Conservation (phyloP, 352 stramenopile genomes). For the Aphanomyces astaci region DNA sequence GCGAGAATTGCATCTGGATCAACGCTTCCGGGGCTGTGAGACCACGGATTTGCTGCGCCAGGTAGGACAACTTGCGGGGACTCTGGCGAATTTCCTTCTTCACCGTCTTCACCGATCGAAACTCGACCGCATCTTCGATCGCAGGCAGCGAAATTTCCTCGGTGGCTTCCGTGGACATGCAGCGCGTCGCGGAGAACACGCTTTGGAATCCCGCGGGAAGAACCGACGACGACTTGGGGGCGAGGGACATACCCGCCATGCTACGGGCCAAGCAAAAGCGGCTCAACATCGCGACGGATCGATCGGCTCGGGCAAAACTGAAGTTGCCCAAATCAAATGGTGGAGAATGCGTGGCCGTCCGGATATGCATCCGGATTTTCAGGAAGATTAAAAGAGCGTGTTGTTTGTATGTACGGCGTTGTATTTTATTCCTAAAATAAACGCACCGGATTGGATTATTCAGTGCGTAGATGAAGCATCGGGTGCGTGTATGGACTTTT, state of each 20-base stretch:
- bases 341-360: conserved; percentile 9
- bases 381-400: not conserved
- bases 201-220: not conserved
- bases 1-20: conserved; percentile 83
- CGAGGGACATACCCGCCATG: conserved; percentile 13
- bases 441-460: too few relatives aligned
- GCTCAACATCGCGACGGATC: conserved; percentile 17
- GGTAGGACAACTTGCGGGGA: conserved; percentile 70
- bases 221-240: not conserved
- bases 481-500: not conserved
- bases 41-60: conserved; percentile 77
- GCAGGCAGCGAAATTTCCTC: conserved; percentile 19
- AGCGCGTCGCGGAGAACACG: not conserved
- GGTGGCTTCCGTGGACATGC: conserved; percentile 17
- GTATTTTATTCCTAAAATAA: too few relatives aligned
- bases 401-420: conserved; percentile 4
- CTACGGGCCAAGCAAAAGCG: conserved; percentile 19
- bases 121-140: conserved; percentile 33
- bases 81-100: conserved; percentile 77
- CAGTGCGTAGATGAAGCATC: conserved; percentile 2
- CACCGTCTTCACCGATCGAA: conserved; percentile 63
- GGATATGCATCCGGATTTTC: conserved; percentile 13
- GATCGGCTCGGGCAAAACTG: conserved; percentile 2
- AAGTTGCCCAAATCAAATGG: conserved; percentile 20
- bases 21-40: conserved; percentile 65